Percentiles rank a stretch among this genome's conserved stretches.
Conservation (phyloP, 2,329 filamentous ascomycete genomes). For the Ophiosphaerella narmari region DNA sequence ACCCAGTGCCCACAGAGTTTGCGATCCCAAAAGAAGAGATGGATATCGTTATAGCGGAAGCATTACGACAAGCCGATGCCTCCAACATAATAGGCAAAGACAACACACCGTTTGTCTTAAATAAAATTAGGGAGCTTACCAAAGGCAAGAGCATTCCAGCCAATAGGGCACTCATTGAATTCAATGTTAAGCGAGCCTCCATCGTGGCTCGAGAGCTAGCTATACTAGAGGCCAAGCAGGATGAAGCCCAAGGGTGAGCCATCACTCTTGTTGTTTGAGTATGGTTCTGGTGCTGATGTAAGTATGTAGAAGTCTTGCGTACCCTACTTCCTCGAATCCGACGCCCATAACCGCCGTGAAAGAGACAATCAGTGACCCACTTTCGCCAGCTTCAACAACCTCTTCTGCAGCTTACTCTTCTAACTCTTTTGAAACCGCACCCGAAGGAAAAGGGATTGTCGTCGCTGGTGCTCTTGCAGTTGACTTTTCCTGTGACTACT, state of each 20-base stretch:
- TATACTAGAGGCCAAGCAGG: conserved; percentile 54
- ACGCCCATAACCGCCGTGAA: conserved; percentile 16
- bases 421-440: conserved; percentile 3
- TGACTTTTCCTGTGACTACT: conserved; percentile 83
- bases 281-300: conserved; percentile 45
- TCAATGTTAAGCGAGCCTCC: conserved; percentile 68
- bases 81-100: conserved; percentile 66
- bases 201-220: conserved; percentile 67
- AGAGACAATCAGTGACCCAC: conserved; percentile 17
- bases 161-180: conserved; percentile 72
- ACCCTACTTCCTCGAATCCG: conserved; percentile 27
- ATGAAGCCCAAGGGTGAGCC: conserved; percentile 45
- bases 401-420: conserved; percentile 12
- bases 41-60: conserved; percentile 47
- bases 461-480: conserved; percentile 90
- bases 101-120: conserved; percentile 84
- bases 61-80: conserved; percentile 43
- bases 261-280: conserved; percentile 34
- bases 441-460: conserved; percentile 63
- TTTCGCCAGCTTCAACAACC: conserved; percentile 14
- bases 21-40: conserved; percentile 66
- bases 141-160: conserved; percentile 71
- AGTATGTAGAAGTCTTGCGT: conserved; percentile 38
- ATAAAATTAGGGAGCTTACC: conserved; percentile 78
- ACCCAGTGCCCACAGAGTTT: conserved; percentile 75